Evolutionary conservation across 2,329 filamentous ascomycete genomes (phyloP).

Genomic region (Plenodomus biglobosus): DNA sequence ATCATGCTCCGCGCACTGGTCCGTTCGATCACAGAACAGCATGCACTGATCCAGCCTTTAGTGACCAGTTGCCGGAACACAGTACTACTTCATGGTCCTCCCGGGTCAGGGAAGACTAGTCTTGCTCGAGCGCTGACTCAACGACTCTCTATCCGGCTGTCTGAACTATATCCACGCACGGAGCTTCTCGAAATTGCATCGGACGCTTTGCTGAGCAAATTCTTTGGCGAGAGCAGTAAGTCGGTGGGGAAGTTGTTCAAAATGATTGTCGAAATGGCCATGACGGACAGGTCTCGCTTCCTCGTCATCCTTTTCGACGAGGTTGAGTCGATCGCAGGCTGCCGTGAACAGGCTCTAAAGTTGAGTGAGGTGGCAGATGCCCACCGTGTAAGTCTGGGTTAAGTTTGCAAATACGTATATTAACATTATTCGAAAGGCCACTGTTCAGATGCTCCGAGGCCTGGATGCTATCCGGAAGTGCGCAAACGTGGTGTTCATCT

Average conservation of each 20-base stretch:
- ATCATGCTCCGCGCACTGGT: slow-evolving; percentile 46
- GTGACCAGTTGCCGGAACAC: slow-evolving; percentile 52
- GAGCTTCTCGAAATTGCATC: slow-evolving; percentile 52
- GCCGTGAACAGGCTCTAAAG: slow-evolving; percentile 44
- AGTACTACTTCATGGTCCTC: slow-evolving; percentile 48
- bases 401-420: background rate
- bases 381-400: slow-evolving; percentile 41
- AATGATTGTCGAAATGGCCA: slow-evolving; percentile 38
- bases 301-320: slow-evolving; percentile 55
- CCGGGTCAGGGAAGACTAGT: slow-evolving; percentile 49
- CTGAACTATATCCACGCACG: slow-evolving; percentile 38
- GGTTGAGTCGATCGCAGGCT: slow-evolving; percentile 53
- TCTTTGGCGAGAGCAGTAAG: slow-evolving; percentile 52
- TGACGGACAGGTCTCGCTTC: slow-evolving; percentile 45
- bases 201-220: slow-evolving; percentile 51
- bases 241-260: slow-evolving; percentile 49
- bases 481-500: slow-evolving; percentile 52
- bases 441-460: slow-evolving; percentile 54
- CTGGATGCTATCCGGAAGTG: slow-evolving; percentile 49
- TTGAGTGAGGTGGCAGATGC: slow-evolving; percentile 51
- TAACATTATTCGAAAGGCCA: slow-evolving; percentile 33
- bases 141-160: slow-evolving; percentile 52
- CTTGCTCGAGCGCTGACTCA: slow-evolving; percentile 54
- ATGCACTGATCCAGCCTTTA: slow-evolving; percentile 40
- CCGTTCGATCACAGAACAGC: slow-evolving; percentile 41